Percentiles rank a stretch among this genome's conserved stretches.
Conservation (phyloP, 129 eudicot genomes). For the Pulicaria dysenterica region DNA sequence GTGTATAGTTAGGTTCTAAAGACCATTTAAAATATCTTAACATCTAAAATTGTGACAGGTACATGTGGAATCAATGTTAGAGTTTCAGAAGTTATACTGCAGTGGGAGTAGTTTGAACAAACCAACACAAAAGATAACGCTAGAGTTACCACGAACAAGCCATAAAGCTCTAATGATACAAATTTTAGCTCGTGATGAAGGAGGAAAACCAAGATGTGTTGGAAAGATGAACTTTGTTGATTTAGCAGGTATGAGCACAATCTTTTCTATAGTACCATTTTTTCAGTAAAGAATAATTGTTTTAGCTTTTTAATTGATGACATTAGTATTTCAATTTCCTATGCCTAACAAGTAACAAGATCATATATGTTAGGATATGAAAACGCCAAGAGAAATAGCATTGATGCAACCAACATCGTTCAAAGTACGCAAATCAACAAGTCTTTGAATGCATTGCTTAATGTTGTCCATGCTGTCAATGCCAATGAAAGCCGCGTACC, state of each 20-base stretch:
- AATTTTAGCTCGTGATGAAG: slow-evolving; percentile 43
- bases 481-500: slow-evolving; percentile 71
- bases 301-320: neutral
- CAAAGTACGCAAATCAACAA: slow-evolving; percentile 66
- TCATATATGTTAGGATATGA: slow-evolving; percentile 60
- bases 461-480: slow-evolving; percentile 73
- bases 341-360: neutral
- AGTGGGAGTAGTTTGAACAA: slow-evolving; percentile 26
- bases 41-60: slow-evolving; percentile 44
- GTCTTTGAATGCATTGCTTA: slow-evolving; percentile 63
- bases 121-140: slow-evolving; percentile 42
- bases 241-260: slow-evolving; percentile 62
- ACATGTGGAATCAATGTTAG: slow-evolving; percentile 51
- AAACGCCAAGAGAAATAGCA: slow-evolving; percentile 55
- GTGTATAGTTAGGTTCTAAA: no score
- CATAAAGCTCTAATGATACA: slow-evolving; percentile 75
- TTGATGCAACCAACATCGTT: slow-evolving; percentile 43
- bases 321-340: neutral
- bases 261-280: neutral
- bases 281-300: neutral
- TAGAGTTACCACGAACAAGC: slow-evolving; percentile 54
- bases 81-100: slow-evolving; percentile 55
- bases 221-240: slow-evolving; percentile 86
- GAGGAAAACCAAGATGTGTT: slow-evolving; percentile 33
- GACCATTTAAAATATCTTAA: neutral